phyloP scores from a whole-genome alignment of 176 grass and related monocot genomes.

The Musa schizocarpa region DNA sequence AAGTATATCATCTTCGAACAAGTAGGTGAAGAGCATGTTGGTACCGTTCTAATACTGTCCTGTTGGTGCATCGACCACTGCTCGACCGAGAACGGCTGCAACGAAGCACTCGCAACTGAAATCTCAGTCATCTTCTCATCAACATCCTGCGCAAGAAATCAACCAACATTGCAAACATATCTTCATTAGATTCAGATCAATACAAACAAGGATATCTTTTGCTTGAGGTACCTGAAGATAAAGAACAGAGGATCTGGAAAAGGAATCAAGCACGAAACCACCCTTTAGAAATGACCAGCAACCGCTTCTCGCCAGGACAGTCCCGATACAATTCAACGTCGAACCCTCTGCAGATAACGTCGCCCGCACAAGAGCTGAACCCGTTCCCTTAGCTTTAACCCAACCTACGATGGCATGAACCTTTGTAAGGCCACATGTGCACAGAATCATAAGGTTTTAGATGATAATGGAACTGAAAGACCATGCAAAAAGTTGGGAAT shows the following conservation, averaged over 20 bases:
- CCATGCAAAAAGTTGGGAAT: neutral
- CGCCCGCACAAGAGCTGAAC: conserved; percentile 48
- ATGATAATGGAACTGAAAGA: neutral
- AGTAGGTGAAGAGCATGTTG: neutral
- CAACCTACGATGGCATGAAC: conserved; percentile 39
- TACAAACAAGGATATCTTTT: neutral
- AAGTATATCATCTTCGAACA: neutral
- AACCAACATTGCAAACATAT: neutral
- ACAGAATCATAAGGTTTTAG: neutral
- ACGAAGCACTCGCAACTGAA: conserved; percentile 43
- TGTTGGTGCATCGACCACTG: conserved; percentile 83
- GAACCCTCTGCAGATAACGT: conserved; percentile 39
- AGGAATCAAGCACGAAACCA: conserved; percentile 46
- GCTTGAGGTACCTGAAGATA: conserved; percentile 50
- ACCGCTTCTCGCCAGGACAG: conserved; percentile 41
- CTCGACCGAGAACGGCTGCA: conserved; percentile 63
- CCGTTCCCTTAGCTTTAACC: conserved; percentile 51
- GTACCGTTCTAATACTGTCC: conserved; percentile 72
- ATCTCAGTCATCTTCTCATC: conserved; percentile 72
- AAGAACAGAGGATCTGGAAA: conserved; percentile 50
- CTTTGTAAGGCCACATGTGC: neutral
- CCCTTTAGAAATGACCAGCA: conserved; percentile 95
- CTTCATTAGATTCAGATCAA: neutral
- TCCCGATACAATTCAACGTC: conserved; percentile 50
- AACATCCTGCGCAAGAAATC: conserved; percentile 34